These are phyloP conservation scores for Schrenkiella parvula DNA, from an alignment of 345 rosid genomes.

Conservation along the genomic window DNA sequence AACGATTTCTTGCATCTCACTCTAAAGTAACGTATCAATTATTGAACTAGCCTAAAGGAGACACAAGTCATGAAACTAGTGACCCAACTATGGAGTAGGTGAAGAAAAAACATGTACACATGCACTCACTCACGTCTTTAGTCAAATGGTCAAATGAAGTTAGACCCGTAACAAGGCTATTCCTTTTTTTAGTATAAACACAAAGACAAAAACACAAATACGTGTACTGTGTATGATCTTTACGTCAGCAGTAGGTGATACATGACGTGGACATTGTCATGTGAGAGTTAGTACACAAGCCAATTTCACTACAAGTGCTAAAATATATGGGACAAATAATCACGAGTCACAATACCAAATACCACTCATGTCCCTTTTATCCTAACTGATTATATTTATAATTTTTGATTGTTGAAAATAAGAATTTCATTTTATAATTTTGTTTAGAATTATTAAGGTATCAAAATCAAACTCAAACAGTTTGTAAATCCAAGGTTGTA, in stretches of 20 bases:
- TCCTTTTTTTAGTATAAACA: not conserved
- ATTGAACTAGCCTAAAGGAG: constrained; percentile 5
- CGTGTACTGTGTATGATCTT: constrained; percentile 1
- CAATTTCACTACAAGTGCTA: constrained; percentile 13
- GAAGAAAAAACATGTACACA: constrained; percentile 18
- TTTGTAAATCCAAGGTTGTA: constrained; percentile 1
- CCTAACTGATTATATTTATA: not conserved
- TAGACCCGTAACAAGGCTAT: constrained; percentile 1
- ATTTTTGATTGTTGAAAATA: not conserved
- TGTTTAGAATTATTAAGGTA: not conserved
- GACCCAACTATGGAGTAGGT: constrained; percentile 32
- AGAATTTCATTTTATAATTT: too few species aligned
- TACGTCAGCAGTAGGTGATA: constrained; percentile 11
- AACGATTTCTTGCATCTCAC: constrained; percentile 16
- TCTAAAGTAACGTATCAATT: not conserved
- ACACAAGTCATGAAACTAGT: constrained; percentile 27
- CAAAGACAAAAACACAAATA: not conserved
- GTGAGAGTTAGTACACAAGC: constrained; percentile 21
- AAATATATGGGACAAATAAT: not conserved
- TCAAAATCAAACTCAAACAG: not conserved
- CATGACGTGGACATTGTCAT: constrained; percentile 15
- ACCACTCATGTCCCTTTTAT: constrained; percentile 30
- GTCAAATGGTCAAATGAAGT: constrained; percentile 23
- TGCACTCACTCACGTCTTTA: not conserved
- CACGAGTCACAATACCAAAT: not conserved